Evolutionary conservation across 306 rosid genomes (phyloP).

Genomic region (Trifolium pratense): DNA sequence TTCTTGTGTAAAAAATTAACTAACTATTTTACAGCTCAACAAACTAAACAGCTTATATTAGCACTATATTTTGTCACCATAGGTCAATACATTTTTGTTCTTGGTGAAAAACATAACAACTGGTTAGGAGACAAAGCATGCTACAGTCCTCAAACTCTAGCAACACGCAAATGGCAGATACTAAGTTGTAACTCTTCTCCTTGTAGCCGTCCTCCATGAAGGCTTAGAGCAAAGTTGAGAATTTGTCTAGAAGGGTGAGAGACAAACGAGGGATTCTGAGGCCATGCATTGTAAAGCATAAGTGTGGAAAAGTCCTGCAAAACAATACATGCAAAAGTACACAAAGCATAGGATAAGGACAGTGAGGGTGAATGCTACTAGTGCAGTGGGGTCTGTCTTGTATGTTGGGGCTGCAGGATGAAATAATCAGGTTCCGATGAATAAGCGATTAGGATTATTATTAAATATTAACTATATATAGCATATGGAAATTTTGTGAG

Average conservation of each 20-base stretch:
- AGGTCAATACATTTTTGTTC: constrained; percentile 77
- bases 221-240: constrained; percentile 62
- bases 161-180: constrained; percentile 70
- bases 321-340: constrained; percentile 55
- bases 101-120: constrained; percentile 77
- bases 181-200: constrained; percentile 50
- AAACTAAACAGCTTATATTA: too few relatives aligned
- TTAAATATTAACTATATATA: too few relatives aligned
- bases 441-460: background rate
- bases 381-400: constrained; percentile 54
- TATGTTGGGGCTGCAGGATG: background rate
- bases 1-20: too few relatives aligned
- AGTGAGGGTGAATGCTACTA: constrained; percentile 52
- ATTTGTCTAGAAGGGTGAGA: constrained; percentile 46
- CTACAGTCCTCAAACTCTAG: constrained; percentile 65
- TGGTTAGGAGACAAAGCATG: constrained; percentile 57
- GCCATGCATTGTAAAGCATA: constrained; percentile 49
- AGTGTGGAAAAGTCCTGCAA: constrained; percentile 33
- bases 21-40: too few relatives aligned
- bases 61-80: constrained; percentile 43
- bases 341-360: constrained; percentile 53
- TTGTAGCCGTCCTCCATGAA: constrained; percentile 58
- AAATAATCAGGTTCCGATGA: background rate
- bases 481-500: background rate
- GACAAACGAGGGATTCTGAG: constrained; percentile 37